phyloP scores from a whole-genome alignment of 176 grass and related monocot species.

The Tuctoria greenei region DNA sequence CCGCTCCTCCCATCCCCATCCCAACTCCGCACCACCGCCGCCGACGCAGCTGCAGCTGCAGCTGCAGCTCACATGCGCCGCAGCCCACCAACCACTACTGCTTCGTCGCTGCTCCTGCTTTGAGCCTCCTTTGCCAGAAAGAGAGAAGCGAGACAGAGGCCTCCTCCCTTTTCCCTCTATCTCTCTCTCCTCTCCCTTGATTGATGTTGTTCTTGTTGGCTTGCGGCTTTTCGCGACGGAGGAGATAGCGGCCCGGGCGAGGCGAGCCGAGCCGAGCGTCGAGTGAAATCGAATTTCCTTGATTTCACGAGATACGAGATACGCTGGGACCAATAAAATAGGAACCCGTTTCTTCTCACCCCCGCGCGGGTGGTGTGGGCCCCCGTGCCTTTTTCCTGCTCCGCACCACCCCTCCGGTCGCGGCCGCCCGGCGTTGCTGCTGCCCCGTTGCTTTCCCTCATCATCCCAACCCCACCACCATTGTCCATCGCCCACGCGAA shows the following conservation, averaged over 20 bases:
- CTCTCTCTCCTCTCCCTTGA: background rate
- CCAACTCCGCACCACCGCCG: background rate
- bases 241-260: constrained; percentile 10
- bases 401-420: background rate
- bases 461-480: constrained; percentile 34
- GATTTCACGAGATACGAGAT: constrained; percentile 86
- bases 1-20: constrained; percentile 28
- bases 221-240: constrained; percentile 35
- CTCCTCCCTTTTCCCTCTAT: background rate
- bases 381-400: background rate
- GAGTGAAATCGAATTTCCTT: constrained; percentile 70
- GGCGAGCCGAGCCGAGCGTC: no score
- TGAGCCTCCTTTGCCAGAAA: constrained; percentile 7
- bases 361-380: background rate
- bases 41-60: background rate
- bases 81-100: background rate
- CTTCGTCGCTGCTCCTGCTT: background rate
- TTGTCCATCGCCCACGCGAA: background rate
- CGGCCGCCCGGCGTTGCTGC: background rate
- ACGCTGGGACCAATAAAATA: constrained; percentile 73
- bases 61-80: constrained; percentile 34
- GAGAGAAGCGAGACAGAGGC: background rate
- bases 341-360: background rate
- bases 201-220: constrained; percentile 12
- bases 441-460: constrained; percentile 39